These are phyloP conservation scores for Colletotrichum tropicale DNA, from an alignment of 2,329 filamentous ascomycete genomes.

Conservation along the genomic window DNA sequence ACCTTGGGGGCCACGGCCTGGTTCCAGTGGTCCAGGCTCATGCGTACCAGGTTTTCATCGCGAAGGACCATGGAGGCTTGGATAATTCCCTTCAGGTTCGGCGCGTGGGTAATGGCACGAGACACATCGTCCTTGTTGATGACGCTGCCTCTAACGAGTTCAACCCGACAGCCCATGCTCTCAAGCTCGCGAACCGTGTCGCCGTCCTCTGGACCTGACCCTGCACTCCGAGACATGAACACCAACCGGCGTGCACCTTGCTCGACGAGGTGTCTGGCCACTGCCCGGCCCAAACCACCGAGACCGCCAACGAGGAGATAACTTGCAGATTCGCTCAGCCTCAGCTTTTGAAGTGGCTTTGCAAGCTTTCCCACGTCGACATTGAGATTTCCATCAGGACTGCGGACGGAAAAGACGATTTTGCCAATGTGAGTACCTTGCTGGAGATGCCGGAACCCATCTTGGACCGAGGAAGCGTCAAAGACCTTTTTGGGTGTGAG, in stretches of 20 bases:
- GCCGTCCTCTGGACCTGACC: not conserved
- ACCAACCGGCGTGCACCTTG: constrained; percentile 22
- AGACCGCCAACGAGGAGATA: not conserved
- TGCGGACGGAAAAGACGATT: constrained; percentile 38
- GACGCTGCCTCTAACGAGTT: too few relatives aligned
- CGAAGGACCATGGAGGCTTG: constrained; percentile 19
- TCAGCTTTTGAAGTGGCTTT: not conserved
- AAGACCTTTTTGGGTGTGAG: constrained; percentile 23
- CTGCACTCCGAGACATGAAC: constrained; percentile 21
- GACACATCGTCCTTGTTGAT: constrained; percentile 20
- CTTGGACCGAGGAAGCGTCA: not conserved
- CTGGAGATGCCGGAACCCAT: constrained; percentile 49
- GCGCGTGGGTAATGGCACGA: constrained; percentile 14
- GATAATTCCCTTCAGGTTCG: constrained; percentile 29
- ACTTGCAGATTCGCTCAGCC: constrained; percentile 4
- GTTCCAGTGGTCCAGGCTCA: not conserved
- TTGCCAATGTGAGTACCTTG: constrained; percentile 48
- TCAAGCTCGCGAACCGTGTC: constrained; percentile 20
- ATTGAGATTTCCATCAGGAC: not conserved
- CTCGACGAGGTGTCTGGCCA: not conserved
- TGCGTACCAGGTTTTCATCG: not conserved
- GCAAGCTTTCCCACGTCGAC: not conserved
- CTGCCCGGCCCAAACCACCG: not conserved
- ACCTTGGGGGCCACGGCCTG: not conserved
- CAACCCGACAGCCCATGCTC: not conserved